Percentiles rank a stretch among this genome's conserved stretches.
Conservation (phyloP, 2,329 filamentous ascomycete genomes). For the Sporothrix phasma region DNA sequence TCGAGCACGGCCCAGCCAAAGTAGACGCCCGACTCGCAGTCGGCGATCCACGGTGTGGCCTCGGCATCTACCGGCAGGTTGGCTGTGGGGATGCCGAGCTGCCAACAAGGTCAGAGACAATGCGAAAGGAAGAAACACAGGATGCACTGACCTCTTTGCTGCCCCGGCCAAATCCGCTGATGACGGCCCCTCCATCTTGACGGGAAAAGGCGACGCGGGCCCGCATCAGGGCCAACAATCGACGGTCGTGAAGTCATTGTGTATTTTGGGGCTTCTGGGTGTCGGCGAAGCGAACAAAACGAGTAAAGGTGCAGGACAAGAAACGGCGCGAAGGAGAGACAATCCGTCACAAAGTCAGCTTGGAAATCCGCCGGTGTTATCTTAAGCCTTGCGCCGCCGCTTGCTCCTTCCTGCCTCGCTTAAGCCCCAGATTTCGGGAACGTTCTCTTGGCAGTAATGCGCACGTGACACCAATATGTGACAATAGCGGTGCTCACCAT, state of each 20-base stretch:
- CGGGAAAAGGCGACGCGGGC: constrained; percentile 69
- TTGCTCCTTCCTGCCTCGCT: background rate
- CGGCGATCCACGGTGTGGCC: constrained; percentile 48
- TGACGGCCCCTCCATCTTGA: constrained; percentile 79
- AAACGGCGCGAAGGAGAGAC: background rate
- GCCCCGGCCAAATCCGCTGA: constrained; percentile 86
- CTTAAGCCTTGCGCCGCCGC: background rate
- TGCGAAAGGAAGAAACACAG: background rate
- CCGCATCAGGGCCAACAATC: constrained; percentile 62
- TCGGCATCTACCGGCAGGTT: constrained; percentile 70
- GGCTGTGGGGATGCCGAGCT: constrained; percentile 94
- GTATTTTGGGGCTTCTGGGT: background rate
- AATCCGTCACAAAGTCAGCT: background rate
- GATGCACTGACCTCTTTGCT: constrained; percentile 64
- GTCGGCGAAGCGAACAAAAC: background rate
- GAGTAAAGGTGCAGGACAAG: background rate
- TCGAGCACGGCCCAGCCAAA: constrained; percentile 80
- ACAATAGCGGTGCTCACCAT: no score
- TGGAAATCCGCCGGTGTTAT: background rate
- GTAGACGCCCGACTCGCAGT: constrained; percentile 73
- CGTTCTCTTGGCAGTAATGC: background rate
- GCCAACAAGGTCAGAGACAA: background rate
- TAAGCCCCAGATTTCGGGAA: background rate
- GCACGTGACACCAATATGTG: constrained; percentile 6
- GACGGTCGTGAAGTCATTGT: constrained; percentile 41